phyloP scores from a whole-genome alignment of 2,329 filamentous ascomycete genomes.

The Biscogniauxia sp. region DNA sequence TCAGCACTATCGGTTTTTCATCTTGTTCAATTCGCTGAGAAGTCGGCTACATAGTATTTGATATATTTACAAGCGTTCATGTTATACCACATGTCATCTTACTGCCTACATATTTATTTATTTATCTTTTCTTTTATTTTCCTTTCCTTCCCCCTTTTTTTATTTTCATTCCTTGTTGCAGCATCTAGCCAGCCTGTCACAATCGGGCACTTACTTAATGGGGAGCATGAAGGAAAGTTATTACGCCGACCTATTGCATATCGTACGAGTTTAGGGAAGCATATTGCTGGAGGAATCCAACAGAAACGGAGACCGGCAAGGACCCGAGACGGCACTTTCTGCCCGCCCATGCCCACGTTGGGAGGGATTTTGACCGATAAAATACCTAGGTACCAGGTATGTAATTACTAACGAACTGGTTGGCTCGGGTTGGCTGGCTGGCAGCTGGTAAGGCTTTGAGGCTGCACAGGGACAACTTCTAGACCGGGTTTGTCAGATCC shows the following conservation, averaged over 20 bases:
- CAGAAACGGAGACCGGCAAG: neutral
- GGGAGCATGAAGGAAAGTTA: neutral
- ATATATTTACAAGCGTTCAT: too few relatives aligned
- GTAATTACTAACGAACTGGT: neutral
- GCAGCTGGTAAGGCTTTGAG: neutral
- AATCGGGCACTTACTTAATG: neutral
- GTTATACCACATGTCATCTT: too few relatives aligned
- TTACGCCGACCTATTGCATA: neutral
- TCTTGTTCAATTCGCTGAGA: too few relatives aligned
- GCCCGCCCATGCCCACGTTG: neutral
- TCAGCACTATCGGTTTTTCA: too few relatives aligned
- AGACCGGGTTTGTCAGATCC: neutral
- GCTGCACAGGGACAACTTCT: neutral
- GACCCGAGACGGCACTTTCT: neutral
- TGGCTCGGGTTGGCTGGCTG: too few relatives aligned
- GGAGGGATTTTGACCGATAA: too few relatives aligned
- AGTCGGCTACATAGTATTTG: too few relatives aligned
- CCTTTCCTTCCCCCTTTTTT: too few relatives aligned
- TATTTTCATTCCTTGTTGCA: too few relatives aligned
- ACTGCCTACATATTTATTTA: too few relatives aligned
- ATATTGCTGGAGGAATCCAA: neutral
- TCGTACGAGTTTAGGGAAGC: neutral
- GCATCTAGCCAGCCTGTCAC: too few relatives aligned
- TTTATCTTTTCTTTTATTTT: too few relatives aligned
- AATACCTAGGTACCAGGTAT: neutral